These are phyloP conservation scores for Wilcoxina mikolae DNA, from an alignment of 495 filamentous ascomycete species.

Conservation along the genomic window DNA sequence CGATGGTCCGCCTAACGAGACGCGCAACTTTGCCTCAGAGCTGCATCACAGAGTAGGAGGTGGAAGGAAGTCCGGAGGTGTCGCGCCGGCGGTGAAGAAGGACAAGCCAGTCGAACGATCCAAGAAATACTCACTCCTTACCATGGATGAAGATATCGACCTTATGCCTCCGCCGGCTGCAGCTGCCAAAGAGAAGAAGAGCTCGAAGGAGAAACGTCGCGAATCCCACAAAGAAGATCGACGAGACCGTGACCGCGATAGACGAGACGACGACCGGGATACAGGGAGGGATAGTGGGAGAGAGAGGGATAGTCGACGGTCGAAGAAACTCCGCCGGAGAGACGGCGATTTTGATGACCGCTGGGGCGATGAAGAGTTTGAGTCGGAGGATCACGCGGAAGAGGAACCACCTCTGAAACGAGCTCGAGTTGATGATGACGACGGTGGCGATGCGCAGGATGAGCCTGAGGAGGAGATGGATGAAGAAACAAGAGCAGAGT, in stretches of 20 bases:
- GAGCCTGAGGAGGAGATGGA: conserved; percentile 40
- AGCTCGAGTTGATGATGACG: conserved; percentile 42
- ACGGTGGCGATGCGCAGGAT: conserved; percentile 31
- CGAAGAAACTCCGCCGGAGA: conserved; percentile 41
- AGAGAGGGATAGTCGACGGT: conserved; percentile 34
- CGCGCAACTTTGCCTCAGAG: conserved; percentile 40
- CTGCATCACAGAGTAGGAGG: conserved; percentile 35
- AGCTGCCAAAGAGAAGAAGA: conserved; percentile 36
- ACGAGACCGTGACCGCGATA: conserved; percentile 27
- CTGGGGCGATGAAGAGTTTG: conserved; percentile 65
- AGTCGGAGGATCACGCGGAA: conserved; percentile 36
- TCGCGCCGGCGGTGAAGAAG: conserved; percentile 20
- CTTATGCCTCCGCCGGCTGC: conserved; percentile 32
- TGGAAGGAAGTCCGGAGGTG: conserved; percentile 19
- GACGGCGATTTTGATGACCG: conserved; percentile 54
- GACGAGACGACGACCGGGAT: conserved; percentile 30
- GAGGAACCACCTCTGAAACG: conserved; percentile 43
- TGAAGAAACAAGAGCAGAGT: conserved; percentile 42
- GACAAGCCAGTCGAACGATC: conserved; percentile 29
- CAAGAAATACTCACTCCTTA: conserved; percentile 67
- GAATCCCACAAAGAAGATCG: conserved; percentile 24
- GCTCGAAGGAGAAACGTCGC: conserved; percentile 38
- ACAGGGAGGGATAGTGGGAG: conserved; percentile 30
- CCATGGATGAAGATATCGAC: conserved; percentile 48
- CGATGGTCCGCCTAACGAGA: conserved; percentile 37